phyloP scores from a whole-genome alignment of 345 rosid genomes.

The Aquilaria yunnanensis region DNA sequence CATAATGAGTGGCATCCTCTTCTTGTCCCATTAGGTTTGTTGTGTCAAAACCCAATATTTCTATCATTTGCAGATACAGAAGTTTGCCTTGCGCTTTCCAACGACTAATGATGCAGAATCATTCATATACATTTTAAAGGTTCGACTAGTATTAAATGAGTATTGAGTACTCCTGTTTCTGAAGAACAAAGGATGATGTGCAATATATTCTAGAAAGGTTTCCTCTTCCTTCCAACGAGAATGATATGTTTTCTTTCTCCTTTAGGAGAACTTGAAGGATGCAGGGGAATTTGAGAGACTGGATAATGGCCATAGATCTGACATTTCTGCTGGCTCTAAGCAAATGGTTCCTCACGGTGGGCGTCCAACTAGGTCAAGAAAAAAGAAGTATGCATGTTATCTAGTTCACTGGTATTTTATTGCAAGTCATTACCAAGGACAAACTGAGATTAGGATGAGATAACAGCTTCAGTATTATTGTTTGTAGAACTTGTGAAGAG shows the following conservation, averaged over 20 bases:
- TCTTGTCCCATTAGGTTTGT: too few relatives aligned
- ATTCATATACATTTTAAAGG: slow-evolving; percentile 57
- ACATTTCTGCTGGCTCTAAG: slow-evolving; percentile 40
- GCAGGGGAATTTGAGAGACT: slow-evolving; percentile 26
- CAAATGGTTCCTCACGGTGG: slow-evolving; percentile 23
- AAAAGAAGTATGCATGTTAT: background rate
- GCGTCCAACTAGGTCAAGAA: slow-evolving; percentile 37
- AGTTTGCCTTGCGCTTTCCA: slow-evolving; percentile 67
- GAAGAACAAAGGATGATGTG: background rate
- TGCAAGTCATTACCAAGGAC: too few relatives aligned
- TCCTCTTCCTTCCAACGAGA: slow-evolving; percentile 8
- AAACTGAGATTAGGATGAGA: too few relatives aligned
- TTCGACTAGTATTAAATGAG: slow-evolving; percentile 16
- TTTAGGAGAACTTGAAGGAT: slow-evolving; percentile 43
- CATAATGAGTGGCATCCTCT: too few relatives aligned
- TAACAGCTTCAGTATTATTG: too few relatives aligned
- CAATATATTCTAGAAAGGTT: background rate
- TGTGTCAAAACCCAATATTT: too few relatives aligned
- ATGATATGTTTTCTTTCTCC: slow-evolving; percentile 12
- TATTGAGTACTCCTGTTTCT: background rate
- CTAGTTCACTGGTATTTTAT: background rate
- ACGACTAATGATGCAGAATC: slow-evolving; percentile 43
- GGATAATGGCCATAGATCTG: slow-evolving; percentile 33
- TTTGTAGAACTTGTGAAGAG: slow-evolving; percentile 34
- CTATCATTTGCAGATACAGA: slow-evolving; percentile 59